Evolutionary conservation across 768 basidiomycete genomes (phyloP), one percentile per base, ranked within the genome.

Genomic region (Hygrophoropsis aurantiaca): DNA sequence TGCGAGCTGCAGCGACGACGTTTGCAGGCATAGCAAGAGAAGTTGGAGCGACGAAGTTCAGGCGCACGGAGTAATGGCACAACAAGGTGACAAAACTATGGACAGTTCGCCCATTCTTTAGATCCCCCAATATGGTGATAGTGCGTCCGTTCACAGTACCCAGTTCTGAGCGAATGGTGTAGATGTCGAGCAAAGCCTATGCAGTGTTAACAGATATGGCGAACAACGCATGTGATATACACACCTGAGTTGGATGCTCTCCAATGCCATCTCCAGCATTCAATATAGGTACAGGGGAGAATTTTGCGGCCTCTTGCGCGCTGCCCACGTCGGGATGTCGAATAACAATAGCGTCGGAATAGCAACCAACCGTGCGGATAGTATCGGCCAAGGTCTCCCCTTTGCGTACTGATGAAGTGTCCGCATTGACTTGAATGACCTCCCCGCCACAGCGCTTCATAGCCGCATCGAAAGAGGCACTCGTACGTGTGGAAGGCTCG

Each of bases 391-490:
- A 71, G 0, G 82, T 86, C 72, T 99, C 97, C 30, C 97, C 97
- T 71, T 98, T 99, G 55, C 78, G 74, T 36, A 97, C 91, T 1
- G 93, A 97, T 3, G 94, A 94, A 2, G 78, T 76, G 44, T 92
- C 90, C 2, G 81, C 80, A 34, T 79, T 79, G 46, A 97, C 79
- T 46, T 87, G 79, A n/a, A 97, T 85, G 32, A 97, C 95, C 58
- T 94, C 84, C 16, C 97, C 97, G 21, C 97, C 97, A 58, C 93
- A 93, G 41, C 97, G 83, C 67, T 97, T 95, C 97, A 98, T 99
- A 10, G 97, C 97, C 2, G 95, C 87, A 62, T 99, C 95, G 59
- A 99, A 99, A 8, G 95, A 97, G 4, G 88, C 79, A 52, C 90
- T 93, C 3, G 97, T 99, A 26, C 97, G 80, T 3, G 97, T 99